Conservation (phyloP, 2,329 filamentous ascomycete genomes). For the Ustilaginoidea virens region DNA sequence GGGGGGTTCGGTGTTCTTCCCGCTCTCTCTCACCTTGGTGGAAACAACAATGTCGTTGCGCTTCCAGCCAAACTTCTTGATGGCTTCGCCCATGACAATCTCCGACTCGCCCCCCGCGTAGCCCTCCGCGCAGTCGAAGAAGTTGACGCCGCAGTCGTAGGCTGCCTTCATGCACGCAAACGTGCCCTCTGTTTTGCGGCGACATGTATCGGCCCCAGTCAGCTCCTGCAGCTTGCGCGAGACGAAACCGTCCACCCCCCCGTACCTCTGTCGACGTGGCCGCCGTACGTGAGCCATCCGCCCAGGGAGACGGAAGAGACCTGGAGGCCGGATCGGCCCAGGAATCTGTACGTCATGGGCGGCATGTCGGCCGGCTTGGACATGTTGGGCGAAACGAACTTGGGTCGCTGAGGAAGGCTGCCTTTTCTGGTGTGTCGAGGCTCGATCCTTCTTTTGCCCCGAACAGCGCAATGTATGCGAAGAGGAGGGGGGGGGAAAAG, state of each 20-base stretch:
- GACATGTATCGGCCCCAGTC: neutral
- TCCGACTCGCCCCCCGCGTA: slow-evolving; percentile 47
- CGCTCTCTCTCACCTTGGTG: slow-evolving; percentile 32
- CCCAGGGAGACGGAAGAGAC: slow-evolving; percentile 60
- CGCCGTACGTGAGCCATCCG: slow-evolving; percentile 61
- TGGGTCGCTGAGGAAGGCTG: too few relatives aligned
- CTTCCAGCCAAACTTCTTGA: slow-evolving; percentile 45
- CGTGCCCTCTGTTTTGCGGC: slow-evolving; percentile 18
- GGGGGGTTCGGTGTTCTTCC: too few relatives aligned
- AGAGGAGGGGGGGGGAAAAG: too few relatives aligned
- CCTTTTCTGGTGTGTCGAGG: neutral
- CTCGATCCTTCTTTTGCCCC: neutral
- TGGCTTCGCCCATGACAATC: slow-evolving; percentile 44
- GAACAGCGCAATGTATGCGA: neutral
- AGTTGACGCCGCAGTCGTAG: slow-evolving; percentile 44
- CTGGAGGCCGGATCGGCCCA: slow-evolving; percentile 57
- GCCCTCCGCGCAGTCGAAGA: slow-evolving; percentile 44
- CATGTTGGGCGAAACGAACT: slow-evolving; percentile 17
- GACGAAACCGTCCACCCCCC: neutral
- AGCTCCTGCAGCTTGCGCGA: neutral
- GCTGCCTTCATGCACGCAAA: slow-evolving; percentile 47
- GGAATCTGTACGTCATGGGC: slow-evolving; percentile 54
- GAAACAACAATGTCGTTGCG: slow-evolving; percentile 44
- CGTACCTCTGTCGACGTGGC: slow-evolving; percentile 52
- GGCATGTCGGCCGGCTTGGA: slow-evolving; percentile 26